Evolutionary conservation across 1,284 basidiomycete species (phyloP).

Genomic region (Wolfiporia cocos): DNA sequence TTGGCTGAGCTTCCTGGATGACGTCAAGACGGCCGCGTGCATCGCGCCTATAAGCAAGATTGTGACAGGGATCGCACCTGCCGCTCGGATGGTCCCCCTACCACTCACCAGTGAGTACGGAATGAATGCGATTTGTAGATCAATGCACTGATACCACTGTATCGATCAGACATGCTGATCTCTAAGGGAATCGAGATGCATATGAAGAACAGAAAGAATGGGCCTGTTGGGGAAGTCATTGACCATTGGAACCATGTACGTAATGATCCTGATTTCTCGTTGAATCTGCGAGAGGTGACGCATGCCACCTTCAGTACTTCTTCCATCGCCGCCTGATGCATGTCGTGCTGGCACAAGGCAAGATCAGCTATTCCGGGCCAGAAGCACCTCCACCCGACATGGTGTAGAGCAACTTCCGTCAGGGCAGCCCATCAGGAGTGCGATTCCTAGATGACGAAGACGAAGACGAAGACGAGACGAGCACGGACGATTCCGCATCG

Average conservation of each 20-base stretch:
- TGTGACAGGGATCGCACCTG: slow-evolving; percentile 10
- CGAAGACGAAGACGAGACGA: not conserved
- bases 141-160: too few species aligned
- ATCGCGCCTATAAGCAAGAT: slow-evolving; percentile 11
- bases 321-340: slow-evolving; percentile 28
- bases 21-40: slow-evolving; percentile 14
- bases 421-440: too few species aligned
- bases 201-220: slow-evolving; percentile 11
- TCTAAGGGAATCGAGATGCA: slow-evolving; percentile 8
- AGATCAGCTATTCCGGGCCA: slow-evolving; percentile 3
- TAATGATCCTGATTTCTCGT: not conserved
- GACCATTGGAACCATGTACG: slow-evolving; percentile 18
- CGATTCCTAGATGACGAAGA: not conserved
- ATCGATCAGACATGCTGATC: slow-evolving; percentile 4
- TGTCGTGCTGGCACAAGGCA: slow-evolving; percentile 27
- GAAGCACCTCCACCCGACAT: slow-evolving; percentile 6
- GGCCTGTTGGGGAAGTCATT: slow-evolving; percentile 12
- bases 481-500: not conserved
- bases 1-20: slow-evolving; percentile 27
- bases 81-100: not conserved
- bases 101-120: not conserved
- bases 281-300: not conserved
- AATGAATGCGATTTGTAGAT: not conserved
- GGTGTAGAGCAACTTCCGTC: not conserved
- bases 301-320: slow-evolving; percentile 21